Percentiles rank a stretch among this genome's conserved stretches.
Conservation (phyloP, 2,329 filamentous ascomycete genomes). For the Cadophora gregata region DNA sequence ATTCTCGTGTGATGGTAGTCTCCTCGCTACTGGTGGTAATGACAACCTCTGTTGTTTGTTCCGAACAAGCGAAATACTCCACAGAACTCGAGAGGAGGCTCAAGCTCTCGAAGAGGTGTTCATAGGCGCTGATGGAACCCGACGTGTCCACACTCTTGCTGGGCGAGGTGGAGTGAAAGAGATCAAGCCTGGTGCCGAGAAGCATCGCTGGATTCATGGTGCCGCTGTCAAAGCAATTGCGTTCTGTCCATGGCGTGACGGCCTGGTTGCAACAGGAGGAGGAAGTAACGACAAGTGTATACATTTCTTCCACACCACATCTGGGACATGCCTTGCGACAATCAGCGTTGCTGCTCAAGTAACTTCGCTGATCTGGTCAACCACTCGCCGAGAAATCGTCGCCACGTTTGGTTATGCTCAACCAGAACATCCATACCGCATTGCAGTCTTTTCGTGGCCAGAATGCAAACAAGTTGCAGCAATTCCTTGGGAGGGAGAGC, state of each 20-base stretch:
- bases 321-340: constrained; percentile 83
- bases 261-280: constrained; percentile 86
- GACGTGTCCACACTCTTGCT: constrained; percentile 41
- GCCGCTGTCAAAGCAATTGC: constrained; percentile 96
- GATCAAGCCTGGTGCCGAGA: constrained; percentile 62
- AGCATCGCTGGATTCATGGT: constrained; percentile 77
- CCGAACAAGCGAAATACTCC: constrained; percentile 50
- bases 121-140: constrained; percentile 39
- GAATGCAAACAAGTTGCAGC: constrained; percentile 84
- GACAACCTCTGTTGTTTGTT: constrained; percentile 90
- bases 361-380: constrained; percentile 90
- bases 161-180: constrained; percentile 49
- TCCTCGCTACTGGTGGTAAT: constrained; percentile 89
- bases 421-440: constrained; percentile 85
- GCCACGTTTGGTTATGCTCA: constrained; percentile 95
- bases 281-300: constrained; percentile 95
- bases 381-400: constrained; percentile 82
- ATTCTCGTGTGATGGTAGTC: constrained; percentile 78
- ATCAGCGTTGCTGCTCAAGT: constrained; percentile 95
- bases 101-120: constrained; percentile 32
- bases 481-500: constrained; percentile 81
- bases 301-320: constrained; percentile 89
- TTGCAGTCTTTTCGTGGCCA: constrained; percentile 95
- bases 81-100: constrained; percentile 24
- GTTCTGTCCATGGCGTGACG: constrained; percentile 92